Conservation (phyloP, 2,329 filamentous ascomycete species). For the Sarocladiaceae sp. region DNA sequence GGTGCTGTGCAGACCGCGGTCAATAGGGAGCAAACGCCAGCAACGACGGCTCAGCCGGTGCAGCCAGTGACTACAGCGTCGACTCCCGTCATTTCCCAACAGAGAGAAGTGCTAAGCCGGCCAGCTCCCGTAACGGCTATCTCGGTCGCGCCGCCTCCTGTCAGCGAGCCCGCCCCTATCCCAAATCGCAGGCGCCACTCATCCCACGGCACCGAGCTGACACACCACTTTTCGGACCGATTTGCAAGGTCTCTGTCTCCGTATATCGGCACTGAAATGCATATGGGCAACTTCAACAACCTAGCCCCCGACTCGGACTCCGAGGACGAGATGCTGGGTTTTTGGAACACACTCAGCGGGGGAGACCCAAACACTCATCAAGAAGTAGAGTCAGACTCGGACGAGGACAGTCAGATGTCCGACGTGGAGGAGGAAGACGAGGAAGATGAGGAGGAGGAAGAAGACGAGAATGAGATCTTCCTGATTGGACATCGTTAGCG, state of each 20-base stretch:
- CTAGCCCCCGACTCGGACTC: constrained; percentile 35
- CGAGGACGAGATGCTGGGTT: constrained; percentile 49
- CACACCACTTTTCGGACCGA: constrained; percentile 30
- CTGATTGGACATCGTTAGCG: constrained; percentile 45
- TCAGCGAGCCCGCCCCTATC: constrained; percentile 12
- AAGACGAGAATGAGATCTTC: constrained; percentile 44
- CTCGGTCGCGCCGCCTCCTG: neutral
- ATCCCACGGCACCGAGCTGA: constrained; percentile 28
- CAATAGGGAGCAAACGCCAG: neutral
- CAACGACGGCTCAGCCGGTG: neutral
- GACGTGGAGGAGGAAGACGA: constrained; percentile 39
- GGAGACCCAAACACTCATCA: constrained; percentile 39
- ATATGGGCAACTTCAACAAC: constrained; percentile 19
- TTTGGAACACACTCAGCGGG: constrained; percentile 45
- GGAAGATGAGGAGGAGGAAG: constrained; percentile 41
- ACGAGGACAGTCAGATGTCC: constrained; percentile 31
- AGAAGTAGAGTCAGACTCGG: constrained; percentile 42
- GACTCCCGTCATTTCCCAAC: neutral
- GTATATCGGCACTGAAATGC: constrained; percentile 19
- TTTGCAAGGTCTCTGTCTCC: constrained; percentile 41
- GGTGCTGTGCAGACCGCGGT: constrained; percentile 4
- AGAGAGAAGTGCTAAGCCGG: constrained; percentile 12
- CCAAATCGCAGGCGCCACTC: constrained; percentile 32
- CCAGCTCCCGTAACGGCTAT: constrained; percentile 15
- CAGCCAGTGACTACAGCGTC: neutral